phyloP scores from a whole-genome alignment of 225 moss, liverwort and hornwort species.

The Antitrichia curtipendula region DNA sequence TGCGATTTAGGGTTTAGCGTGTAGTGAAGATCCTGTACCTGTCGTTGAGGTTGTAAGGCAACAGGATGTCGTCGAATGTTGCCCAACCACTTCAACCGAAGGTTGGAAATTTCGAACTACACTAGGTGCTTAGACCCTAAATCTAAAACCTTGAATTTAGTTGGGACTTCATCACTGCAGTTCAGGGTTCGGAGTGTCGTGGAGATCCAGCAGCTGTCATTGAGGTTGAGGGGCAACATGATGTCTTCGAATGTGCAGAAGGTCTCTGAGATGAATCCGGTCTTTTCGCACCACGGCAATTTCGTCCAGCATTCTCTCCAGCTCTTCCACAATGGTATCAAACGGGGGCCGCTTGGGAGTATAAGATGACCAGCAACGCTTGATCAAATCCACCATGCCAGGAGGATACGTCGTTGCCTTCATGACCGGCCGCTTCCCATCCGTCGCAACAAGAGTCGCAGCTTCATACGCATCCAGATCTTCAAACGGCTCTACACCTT shows the following conservation, averaged over 20 bases:
- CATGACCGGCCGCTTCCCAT: slow-evolving; percentile 25
- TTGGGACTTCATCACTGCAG: neutral
- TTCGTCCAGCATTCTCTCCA: slow-evolving; percentile 6
- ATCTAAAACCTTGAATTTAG: neutral
- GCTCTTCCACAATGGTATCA: neutral
- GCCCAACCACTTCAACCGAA: neutral
- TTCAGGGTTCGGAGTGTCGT: neutral
- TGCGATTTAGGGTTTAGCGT: neutral
- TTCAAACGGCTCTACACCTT: slow-evolving; percentile 54
- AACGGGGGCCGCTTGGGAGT: slow-evolving; percentile 7
- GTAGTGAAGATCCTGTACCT: neutral
- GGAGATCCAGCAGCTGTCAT: neutral
- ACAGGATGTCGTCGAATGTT: neutral
- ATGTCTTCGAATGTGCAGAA: slow-evolving; percentile 18
- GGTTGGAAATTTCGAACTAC: neutral
- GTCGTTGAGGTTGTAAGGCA: neutral
- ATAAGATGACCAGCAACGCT: slow-evolving; percentile 7
- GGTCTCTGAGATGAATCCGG: slow-evolving; percentile 20
- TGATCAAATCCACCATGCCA: slow-evolving; percentile 27
- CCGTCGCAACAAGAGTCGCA: slow-evolving; percentile 35
- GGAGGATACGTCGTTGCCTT: slow-evolving; percentile 18
- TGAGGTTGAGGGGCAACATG: neutral
- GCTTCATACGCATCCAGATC: slow-evolving; percentile 69
- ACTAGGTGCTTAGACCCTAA: neutral
- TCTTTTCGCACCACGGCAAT: neutral